These are phyloP conservation scores for Colletotrichum spaethianum DNA, from an alignment of 2,329 filamentous ascomycete species.

Conservation along the genomic window DNA sequence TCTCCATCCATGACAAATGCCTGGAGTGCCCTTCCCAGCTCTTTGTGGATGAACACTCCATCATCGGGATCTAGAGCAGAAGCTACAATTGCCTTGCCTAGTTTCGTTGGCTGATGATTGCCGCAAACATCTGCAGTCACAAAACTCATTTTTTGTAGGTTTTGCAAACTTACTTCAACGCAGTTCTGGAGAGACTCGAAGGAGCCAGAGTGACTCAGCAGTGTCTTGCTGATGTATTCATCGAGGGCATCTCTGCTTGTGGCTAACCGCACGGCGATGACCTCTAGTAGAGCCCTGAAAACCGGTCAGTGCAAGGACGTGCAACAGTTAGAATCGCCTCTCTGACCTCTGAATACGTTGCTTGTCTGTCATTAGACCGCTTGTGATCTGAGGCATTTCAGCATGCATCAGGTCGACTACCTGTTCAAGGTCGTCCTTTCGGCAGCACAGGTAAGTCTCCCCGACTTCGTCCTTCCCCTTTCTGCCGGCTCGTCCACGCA, in stretches of 20 bases:
- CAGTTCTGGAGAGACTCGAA: constrained; percentile 64
- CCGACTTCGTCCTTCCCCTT: constrained; percentile 85
- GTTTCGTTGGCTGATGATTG: constrained; percentile 72
- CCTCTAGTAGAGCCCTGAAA: constrained; percentile 77
- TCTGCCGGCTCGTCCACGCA: constrained; percentile 83
- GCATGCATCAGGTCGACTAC: constrained; percentile 80
- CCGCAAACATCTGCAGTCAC: constrained; percentile 64
- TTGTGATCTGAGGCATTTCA: constrained; percentile 78
- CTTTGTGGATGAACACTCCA: constrained; percentile 79
- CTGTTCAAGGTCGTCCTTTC: constrained; percentile 76
- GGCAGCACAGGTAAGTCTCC: constrained; percentile 84
- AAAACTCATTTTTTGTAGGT: constrained; percentile 70
- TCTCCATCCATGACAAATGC: constrained; percentile 87
- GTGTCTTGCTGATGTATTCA: constrained; percentile 78
- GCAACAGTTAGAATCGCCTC: background rate
- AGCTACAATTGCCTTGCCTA: constrained; percentile 80
- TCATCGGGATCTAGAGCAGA: constrained; percentile 82
- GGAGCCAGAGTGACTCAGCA: constrained; percentile 73
- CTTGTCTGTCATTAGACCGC: constrained; percentile 77
- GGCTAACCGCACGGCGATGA: constrained; percentile 77
- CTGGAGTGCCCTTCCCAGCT: constrained; percentile 75
- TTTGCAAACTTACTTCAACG: constrained; percentile 71
- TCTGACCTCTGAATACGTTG: constrained; percentile 75
- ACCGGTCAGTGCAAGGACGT: constrained; percentile 7
- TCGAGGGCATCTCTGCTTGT: constrained; percentile 75